Evolutionary conservation across 495 filamentous ascomycete species (phyloP), one percentile per base, ranked within the genome.

Genomic region (Talaromyces ruber): DNA sequence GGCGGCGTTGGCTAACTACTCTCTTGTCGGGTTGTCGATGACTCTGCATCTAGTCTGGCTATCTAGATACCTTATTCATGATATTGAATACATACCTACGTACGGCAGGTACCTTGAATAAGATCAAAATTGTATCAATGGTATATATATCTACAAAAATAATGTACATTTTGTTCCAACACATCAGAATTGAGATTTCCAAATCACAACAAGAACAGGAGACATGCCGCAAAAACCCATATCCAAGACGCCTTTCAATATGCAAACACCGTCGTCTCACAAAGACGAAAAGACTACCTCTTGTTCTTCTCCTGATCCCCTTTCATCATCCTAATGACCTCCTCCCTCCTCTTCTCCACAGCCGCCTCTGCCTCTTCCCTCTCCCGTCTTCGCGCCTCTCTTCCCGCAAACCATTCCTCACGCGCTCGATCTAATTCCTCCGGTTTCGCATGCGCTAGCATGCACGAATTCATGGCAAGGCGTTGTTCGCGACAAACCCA

Each of bases 381-480:
- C 76, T 84, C 81, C 43, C 75, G 74, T 58, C 82, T 79, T 67
- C 92, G 80, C 74, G 90, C 82, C 65, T 87, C 79, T 64, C 84
- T 81, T 52, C 78, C 80, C 52, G 84, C 82, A 70, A 98, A 97
- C 95, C 94, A 98, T 68, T 98, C 91, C 71, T 95, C 91, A 29
- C 94, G 80, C 64, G 94, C 94, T 18, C 83, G 84, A 75, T 98
- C 94, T 70, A 92, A 84, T 74, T 96, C 89, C 60, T 84, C 86
- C 58, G 82, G 88, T 45, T 88, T 94, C 18, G 93, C 92, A 75
- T 95, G 87, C 43, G 78, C 68, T 59, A 92, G 73, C 93, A 98
- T 97, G 76, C 94, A 98, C 58, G 76, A 80, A 76, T 98, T 98
- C 94, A 98, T 98, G 22, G 84, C 79, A 37, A 86, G 83, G 50